These are phyloP conservation scores for Limnomonas spitsbergensis DNA, from an alignment of 139 green algal species.

Conservation along the genomic window DNA sequence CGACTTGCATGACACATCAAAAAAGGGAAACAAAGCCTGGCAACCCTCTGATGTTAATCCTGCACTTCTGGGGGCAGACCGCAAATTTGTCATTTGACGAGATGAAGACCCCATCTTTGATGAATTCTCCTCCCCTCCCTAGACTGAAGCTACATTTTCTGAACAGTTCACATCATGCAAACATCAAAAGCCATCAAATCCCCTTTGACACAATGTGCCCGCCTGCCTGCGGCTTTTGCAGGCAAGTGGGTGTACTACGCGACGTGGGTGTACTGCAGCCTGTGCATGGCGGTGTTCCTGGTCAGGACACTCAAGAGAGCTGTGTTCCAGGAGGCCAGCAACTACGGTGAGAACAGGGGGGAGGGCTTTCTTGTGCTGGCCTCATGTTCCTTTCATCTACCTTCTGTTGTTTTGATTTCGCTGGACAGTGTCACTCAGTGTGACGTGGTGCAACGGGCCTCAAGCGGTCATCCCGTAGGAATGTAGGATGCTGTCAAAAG, in stretches of 20 bases:
- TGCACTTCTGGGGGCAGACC: neutral
- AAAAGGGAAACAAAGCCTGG: too few relatives aligned
- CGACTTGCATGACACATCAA: too few relatives aligned
- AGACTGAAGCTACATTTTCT: neutral
- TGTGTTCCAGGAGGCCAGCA: conserved; percentile 61
- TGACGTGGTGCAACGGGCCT: neutral
- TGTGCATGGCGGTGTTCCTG: conserved; percentile 83
- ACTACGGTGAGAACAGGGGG: conserved; percentile 20
- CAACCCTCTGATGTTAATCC: neutral
- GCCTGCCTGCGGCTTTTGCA: neutral
- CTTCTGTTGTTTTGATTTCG: neutral
- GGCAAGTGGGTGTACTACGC: conserved; percentile 62
- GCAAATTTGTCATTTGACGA: neutral
- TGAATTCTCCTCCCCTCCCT: too few relatives aligned
- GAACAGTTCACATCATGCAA: neutral
- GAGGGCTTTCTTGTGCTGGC: neutral
- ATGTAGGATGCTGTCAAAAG: too few relatives aligned
- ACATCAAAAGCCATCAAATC: too few relatives aligned
- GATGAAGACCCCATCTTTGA: neutral
- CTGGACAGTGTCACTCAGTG: neutral
- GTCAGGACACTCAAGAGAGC: conserved; percentile 91
- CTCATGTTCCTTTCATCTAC: too few relatives aligned
- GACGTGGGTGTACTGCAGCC: conserved; percentile 68
- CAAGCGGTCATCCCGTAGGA: neutral
- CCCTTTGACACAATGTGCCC: too few relatives aligned